Base-by-base conservation (phyloP, 2,329 filamentous ascomycete genomes). In the Myriosclerotinia curreyana region DNA sequence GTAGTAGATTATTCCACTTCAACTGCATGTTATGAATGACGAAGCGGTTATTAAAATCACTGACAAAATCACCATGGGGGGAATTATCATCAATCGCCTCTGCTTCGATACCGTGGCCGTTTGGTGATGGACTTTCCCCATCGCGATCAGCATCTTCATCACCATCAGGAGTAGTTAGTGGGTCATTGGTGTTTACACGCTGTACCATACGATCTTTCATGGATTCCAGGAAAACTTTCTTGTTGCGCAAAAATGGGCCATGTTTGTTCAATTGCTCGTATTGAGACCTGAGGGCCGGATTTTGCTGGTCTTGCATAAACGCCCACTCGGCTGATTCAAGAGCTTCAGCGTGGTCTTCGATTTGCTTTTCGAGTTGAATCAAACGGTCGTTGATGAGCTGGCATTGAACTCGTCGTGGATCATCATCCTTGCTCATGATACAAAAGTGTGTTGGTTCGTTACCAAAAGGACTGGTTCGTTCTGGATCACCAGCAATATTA, bases 1-100 rank as follows among this genome's bases (percentile, higher is more conserved):
- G 87, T 46, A 99, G 79, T 14, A 93, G 86, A 71, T 99, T 99
- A 79, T 96, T 98, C 95, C 95, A 99, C 76, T 99, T 99, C 64
- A 99, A 80, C 73, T 99, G 95, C 74, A 96, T 85, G 72, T 99
- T 99, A 80, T 99, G 95, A 60, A 99, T 90, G 71, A 98, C 94
- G 79, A 99, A 99, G 2, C 95, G 90, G 74, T 99, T 99, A 75
- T 96, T 95, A 80, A 97, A 99, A 74, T 98, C 93, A 75, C 90
- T 96, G 56, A 91, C 88, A 69, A 94, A 94, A 69, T 97, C 92
- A 20, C 90, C 85, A 4, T 88, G 84, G 0, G 88, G 85, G 25
- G 61, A 34, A 3, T 87, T 86, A 1, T 88, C 83, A 68, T 91
- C 87, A 58, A 86, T 84, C n/a, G 80, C 79, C 42, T 79, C 78